A percentile compares a stretch with the other conserved stretches of the same genome.
Conservation (phyloP, 306 rosid genomes). For the Carpinus viminea region DNA sequence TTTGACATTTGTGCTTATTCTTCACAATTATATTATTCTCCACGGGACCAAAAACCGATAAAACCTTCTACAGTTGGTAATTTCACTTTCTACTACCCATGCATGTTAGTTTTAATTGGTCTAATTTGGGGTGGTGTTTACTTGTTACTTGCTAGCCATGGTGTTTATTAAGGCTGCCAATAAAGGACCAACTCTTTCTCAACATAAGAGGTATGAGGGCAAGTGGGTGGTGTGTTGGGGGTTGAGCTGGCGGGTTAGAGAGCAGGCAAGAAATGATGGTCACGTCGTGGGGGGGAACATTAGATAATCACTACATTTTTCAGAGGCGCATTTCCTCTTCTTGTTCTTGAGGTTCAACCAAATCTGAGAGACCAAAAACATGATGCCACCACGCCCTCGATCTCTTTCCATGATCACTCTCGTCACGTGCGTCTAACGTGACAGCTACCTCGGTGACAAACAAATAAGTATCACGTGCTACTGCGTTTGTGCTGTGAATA, state of each 20-base stretch:
- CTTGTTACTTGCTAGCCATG: too few relatives aligned
- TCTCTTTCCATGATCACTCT: neutral
- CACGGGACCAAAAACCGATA: too few relatives aligned
- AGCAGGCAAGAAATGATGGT: conserved; percentile 32
- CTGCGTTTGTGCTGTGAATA: neutral
- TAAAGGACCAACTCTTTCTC: neutral
- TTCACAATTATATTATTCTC: neutral
- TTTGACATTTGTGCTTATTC: neutral
- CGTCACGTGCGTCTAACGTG: conserved; percentile 33
- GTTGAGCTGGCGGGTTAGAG: conserved; percentile 22
- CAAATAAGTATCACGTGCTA: conserved; percentile 20
- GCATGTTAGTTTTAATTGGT: too few relatives aligned
- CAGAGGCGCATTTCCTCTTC: neutral
- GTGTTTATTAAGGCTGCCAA: neutral
- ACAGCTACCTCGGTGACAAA: neutral
- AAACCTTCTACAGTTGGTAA: too few relatives aligned
- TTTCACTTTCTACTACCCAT: too few relatives aligned
- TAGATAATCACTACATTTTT: neutral
- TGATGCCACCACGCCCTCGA: conserved; percentile 7
- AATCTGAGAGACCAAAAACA: conserved; percentile 15
- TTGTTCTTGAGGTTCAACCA: neutral
- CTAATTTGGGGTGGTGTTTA: too few relatives aligned
- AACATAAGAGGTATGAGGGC: neutral
- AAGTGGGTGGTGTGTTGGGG: neutral
- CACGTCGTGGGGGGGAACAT: conserved; percentile 29